A percentile compares a stretch with the other conserved stretches of the same genome.
Conservation (phyloP, 805 yeast species). For the Teunomyces gatunensis region DNA sequence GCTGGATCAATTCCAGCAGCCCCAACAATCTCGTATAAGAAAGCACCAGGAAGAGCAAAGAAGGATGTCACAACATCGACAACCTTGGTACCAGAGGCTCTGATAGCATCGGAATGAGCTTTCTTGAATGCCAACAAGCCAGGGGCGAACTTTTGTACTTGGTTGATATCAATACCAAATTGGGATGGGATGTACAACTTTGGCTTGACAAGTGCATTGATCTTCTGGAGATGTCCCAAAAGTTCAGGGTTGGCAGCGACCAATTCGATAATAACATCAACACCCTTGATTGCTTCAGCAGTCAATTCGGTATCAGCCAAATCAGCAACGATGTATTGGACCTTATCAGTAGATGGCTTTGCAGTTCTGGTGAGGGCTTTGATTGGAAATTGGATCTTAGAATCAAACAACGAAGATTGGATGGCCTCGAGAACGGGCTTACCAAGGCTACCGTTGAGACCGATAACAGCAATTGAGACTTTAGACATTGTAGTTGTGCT, state of each 20-base stretch:
- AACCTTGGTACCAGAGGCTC: conserved; percentile 46
- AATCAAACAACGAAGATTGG: conserved; percentile 37
- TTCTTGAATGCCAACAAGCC: conserved; percentile 33
- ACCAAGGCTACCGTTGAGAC: conserved; percentile 53
- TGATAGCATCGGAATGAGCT: conserved; percentile 35
- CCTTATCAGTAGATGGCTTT: conserved; percentile 26
- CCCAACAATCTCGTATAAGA: conserved; percentile 31
- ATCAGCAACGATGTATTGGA: conserved; percentile 40
- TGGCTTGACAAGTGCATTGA: conserved; percentile 42
- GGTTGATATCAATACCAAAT: conserved; percentile 49
- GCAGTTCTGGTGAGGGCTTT: conserved; percentile 48
- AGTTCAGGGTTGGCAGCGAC: conserved; percentile 28
- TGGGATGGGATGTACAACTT: conserved; percentile 59
- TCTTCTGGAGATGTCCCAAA: conserved; percentile 34
- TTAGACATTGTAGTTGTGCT: conserved; percentile 13
- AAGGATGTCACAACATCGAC: conserved; percentile 41
- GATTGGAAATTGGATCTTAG: conserved; percentile 47
- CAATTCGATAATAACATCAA: conserved; percentile 52
- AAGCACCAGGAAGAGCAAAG: conserved; percentile 36
- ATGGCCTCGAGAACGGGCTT: conserved; percentile 46
- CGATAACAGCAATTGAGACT: conserved; percentile 48
- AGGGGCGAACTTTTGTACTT: conserved; percentile 27
- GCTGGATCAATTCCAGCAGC: conserved; percentile 38
- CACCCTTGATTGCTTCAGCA: conserved; percentile 41
- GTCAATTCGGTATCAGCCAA: conserved; percentile 21